phyloP scores from a whole-genome alignment of 805 yeast species.

The Candida adriatica region DNA sequence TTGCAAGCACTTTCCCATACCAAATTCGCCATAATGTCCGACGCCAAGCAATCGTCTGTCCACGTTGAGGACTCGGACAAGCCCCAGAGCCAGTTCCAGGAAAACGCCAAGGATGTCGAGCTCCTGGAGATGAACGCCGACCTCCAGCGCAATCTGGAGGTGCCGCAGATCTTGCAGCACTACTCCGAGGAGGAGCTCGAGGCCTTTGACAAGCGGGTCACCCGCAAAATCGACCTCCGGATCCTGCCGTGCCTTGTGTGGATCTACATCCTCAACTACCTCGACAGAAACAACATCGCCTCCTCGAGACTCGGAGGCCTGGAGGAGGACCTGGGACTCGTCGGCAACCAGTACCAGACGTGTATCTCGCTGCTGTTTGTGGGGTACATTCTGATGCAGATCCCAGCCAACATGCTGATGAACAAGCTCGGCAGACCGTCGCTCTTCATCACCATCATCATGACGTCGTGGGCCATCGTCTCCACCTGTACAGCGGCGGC shows the following conservation, averaged over 20 bases:
- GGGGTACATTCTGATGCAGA: conserved; percentile 45
- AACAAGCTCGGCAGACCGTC: conserved; percentile 43
- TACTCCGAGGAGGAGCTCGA: conserved; percentile 35
- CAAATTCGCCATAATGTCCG: too few relatives aligned
- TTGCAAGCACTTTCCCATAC: too few relatives aligned
- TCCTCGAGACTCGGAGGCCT: conserved; percentile 43
- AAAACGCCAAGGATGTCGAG: too few relatives aligned
- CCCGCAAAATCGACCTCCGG: conserved; percentile 41
- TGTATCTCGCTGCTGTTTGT: conserved; percentile 44
- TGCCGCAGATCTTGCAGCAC: conserved; percentile 21
- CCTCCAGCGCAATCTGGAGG: conserved; percentile 8
- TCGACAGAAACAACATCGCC: conserved; percentile 45
- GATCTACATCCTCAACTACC: conserved; percentile 44
- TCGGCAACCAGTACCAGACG: conserved; percentile 40
- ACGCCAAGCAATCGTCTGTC: too few relatives aligned
- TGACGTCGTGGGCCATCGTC: conserved; percentile 41
- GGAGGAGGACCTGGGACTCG: conserved; percentile 37
- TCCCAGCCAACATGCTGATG: conserved; percentile 40
- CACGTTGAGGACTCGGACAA: too few relatives aligned
- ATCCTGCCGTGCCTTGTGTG: conserved; percentile 43
- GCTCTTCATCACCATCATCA: conserved; percentile 39
- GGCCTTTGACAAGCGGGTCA: conserved; percentile 35
- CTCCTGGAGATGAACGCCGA: conserved; percentile 9
- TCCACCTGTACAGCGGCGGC: conserved; percentile 32
- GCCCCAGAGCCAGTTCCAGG: too few relatives aligned